These are phyloP conservation scores for Moringa oleifera DNA, from an alignment of 345 rosid genomes.

Conservation along the genomic window DNA sequence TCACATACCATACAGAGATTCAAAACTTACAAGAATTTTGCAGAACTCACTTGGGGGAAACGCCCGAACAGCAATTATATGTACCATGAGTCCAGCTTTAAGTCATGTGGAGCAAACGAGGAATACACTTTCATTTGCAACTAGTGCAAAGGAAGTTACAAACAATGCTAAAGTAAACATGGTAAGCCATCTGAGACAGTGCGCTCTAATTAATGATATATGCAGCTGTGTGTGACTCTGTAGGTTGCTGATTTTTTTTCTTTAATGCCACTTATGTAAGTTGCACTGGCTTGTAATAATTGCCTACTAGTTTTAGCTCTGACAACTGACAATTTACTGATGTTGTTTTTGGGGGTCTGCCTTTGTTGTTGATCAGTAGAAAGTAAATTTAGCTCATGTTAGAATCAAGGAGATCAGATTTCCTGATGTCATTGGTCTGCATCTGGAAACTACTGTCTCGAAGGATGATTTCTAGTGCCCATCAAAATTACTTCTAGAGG, in stretches of 20 bases:
- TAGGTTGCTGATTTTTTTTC: neutral
- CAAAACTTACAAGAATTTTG: constrained; percentile 91
- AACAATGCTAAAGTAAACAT: constrained; percentile 86
- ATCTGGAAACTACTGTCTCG: too few relatives aligned
- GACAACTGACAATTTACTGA: too few relatives aligned
- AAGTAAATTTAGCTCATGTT: too few relatives aligned
- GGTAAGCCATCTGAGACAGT: constrained; percentile 39
- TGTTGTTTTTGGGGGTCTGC: too few relatives aligned
- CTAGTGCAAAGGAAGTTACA: constrained; percentile 91
- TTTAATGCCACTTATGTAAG: too few relatives aligned
- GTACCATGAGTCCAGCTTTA: constrained; percentile 91
- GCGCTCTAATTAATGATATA: neutral
- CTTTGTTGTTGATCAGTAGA: too few relatives aligned
- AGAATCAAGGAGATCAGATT: too few relatives aligned
- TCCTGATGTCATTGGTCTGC: too few relatives aligned
- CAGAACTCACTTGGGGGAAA: constrained; percentile 98
- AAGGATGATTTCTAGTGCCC: neutral
- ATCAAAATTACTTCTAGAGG: neutral
- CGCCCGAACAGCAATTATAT: constrained; percentile 93
- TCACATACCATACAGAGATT: constrained; percentile 92
- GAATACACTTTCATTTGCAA: constrained; percentile 83
- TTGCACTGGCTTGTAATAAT: too few relatives aligned
- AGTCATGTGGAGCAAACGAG: constrained; percentile 90
- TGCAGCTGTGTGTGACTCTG: neutral
- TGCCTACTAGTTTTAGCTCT: too few relatives aligned